A percentile compares a stretch with the other conserved stretches of the same genome.
phyloP scores from a whole-genome alignment of 23 red algal genomes.

The Gracilariopsis chorda region DNA sequence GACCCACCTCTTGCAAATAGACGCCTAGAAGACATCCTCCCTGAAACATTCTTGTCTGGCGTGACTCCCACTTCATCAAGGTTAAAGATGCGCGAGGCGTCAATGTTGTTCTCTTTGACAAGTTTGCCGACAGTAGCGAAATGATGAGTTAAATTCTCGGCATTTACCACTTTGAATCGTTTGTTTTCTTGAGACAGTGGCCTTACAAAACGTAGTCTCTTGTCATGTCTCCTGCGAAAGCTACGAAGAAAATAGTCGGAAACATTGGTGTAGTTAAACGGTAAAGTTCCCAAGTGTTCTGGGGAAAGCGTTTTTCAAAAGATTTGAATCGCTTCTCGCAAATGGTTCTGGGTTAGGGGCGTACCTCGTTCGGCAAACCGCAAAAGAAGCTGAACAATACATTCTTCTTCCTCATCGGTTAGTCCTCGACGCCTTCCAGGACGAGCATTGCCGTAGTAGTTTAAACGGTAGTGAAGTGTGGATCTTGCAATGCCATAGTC shows the following conservation, averaged over 20 bases:
- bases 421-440: background rate
- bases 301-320: background rate
- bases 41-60: slow-evolving; percentile 4
- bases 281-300: no score
- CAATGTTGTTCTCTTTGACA: background rate
- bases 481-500: background rate
- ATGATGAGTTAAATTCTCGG: background rate
- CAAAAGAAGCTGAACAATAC: background rate
- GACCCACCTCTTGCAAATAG: background rate
- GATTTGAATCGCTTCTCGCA: background rate
- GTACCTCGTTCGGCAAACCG: background rate
- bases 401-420: background rate
- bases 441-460: background rate
- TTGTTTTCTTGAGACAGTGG: slow-evolving; percentile 18
- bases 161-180: background rate
- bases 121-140: background rate
- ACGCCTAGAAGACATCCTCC: background rate
- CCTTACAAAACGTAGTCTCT: background rate
- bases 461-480: background rate
- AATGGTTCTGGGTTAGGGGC: background rate
- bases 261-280: no score
- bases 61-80: slow-evolving; percentile 35
- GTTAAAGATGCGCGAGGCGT: slow-evolving; percentile 2
- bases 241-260: background rate
- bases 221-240: background rate